Conservation (phyloP, 192 early-diverging fungal species). For the Coemansia sp. region DNA sequence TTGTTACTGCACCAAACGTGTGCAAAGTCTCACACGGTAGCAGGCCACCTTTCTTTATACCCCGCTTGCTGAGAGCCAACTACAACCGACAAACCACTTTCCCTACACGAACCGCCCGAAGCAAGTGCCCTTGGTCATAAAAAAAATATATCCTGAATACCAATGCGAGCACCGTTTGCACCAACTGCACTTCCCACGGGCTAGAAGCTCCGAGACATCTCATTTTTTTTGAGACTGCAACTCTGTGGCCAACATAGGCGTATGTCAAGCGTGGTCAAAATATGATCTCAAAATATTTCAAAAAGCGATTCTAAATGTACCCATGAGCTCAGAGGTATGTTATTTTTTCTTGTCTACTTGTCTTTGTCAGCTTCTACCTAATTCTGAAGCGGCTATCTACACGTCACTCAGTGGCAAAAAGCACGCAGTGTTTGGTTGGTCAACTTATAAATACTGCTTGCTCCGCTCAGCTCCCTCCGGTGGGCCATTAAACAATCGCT, state of each 20-base stretch:
- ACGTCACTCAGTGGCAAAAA: neutral
- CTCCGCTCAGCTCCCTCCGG: neutral
- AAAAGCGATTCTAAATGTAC: constrained; percentile 7
- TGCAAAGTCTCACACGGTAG: neutral
- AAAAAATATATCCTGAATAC: neutral
- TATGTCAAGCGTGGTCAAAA: neutral
- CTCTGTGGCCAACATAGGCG: neutral
- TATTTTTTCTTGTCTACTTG: neutral
- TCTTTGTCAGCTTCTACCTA: neutral
- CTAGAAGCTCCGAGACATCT: neutral
- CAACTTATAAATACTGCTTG: neutral
- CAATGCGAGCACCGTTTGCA: neutral
- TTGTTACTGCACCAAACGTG: neutral
- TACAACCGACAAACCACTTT: neutral
- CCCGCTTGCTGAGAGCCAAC: neutral
- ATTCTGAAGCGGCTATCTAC: neutral
- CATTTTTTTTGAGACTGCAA: neutral
- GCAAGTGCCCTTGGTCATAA: neutral
- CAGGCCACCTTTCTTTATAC: neutral
- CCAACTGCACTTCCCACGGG: constrained; percentile 1
- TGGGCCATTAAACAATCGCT: neutral
- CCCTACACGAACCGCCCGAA: neutral
- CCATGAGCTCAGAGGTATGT: neutral
- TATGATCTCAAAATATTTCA: neutral
- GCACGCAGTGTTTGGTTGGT: neutral